A percentile compares a stretch with the other conserved stretches of the same genome.
These are phyloP conservation scores for Fagopyrum tataricum DNA, from an alignment of 148 eudicot genomes.

Conservation along the genomic window DNA sequence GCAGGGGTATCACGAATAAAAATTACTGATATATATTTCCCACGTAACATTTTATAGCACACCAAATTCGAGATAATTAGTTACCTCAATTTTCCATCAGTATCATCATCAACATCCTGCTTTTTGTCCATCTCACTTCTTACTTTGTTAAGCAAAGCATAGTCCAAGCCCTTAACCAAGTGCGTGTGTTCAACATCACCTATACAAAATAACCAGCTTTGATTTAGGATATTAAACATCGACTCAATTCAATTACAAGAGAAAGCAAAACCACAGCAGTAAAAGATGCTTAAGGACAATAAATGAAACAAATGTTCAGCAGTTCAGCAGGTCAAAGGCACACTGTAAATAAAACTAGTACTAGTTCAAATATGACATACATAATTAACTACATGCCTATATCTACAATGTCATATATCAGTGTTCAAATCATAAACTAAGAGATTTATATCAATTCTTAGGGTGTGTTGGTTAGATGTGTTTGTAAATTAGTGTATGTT, in stretches of 20 bases:
- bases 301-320: not conserved
- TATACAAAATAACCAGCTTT: slow-evolving; percentile 4
- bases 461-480: too few species aligned
- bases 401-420: not conserved
- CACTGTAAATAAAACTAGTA: not conserved
- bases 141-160: slow-evolving; percentile 89
- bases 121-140: slow-evolving; percentile 95
- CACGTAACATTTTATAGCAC: not conserved
- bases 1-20: not conserved
- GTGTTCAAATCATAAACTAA: not conserved
- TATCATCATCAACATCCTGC: slow-evolving; percentile 60
- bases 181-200: slow-evolving; percentile 99
- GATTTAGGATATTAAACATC: not conserved
- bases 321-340: not conserved
- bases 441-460: not conserved
- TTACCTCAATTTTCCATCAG: slow-evolving; percentile 70
- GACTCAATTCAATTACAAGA: not conserved
- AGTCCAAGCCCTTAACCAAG: slow-evolving; percentile 97
- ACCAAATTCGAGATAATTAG: slow-evolving; percentile 8
- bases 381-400: slow-evolving; percentile 2
- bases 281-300: not conserved
- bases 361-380: not conserved
- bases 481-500: too few species aligned
- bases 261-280: not conserved
- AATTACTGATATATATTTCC: not conserved